Conservation (phyloP, 208 protist species). For the Leishmania guyanensis region DNA sequence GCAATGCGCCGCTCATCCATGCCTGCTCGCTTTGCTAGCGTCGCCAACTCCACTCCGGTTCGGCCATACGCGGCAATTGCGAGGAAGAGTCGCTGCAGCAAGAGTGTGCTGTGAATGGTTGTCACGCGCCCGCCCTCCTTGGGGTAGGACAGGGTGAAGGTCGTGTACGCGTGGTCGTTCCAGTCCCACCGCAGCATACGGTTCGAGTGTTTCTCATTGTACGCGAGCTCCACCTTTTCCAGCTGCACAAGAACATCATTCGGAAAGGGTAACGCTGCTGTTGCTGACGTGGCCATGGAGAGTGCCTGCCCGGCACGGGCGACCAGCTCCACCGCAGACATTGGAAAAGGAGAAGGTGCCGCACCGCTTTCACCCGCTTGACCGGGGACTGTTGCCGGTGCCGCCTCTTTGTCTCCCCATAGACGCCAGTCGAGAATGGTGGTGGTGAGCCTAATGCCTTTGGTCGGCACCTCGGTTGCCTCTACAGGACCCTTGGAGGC, state of each 20-base stretch:
- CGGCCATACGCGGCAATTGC: conserved; percentile 34
- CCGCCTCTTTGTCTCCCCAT: conserved; percentile 25
- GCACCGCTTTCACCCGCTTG: neutral
- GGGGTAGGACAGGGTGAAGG: conserved; percentile 38
- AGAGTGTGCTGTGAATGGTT: conserved; percentile 40
- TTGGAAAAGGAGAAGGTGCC: neutral
- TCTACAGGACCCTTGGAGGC: neutral
- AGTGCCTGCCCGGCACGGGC: conserved; percentile 5
- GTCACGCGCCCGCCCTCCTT: conserved; percentile 21
- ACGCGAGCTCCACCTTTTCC: conserved; percentile 20
- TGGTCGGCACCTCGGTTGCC: neutral
- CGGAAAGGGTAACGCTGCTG: conserved; percentile 36
- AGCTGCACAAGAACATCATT: conserved; percentile 22
- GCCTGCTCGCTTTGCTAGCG: conserved; percentile 37
- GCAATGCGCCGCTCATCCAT: conserved; percentile 6
- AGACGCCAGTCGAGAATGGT: conserved; percentile 36
- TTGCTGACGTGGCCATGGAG: neutral
- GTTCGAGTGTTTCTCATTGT: conserved; percentile 14
- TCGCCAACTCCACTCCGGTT: conserved; percentile 22
- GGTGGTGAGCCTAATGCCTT: conserved; percentile 25
- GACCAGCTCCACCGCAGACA: conserved; percentile 9
- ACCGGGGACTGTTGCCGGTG: neutral
- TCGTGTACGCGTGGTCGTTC: conserved; percentile 27
- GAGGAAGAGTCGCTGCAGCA: conserved; percentile 44
- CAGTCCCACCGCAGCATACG: conserved; percentile 37